Evolutionary conservation across 306 rosid genomes (phyloP).

Genomic region (Cotoneaster glaucophyllus): DNA sequence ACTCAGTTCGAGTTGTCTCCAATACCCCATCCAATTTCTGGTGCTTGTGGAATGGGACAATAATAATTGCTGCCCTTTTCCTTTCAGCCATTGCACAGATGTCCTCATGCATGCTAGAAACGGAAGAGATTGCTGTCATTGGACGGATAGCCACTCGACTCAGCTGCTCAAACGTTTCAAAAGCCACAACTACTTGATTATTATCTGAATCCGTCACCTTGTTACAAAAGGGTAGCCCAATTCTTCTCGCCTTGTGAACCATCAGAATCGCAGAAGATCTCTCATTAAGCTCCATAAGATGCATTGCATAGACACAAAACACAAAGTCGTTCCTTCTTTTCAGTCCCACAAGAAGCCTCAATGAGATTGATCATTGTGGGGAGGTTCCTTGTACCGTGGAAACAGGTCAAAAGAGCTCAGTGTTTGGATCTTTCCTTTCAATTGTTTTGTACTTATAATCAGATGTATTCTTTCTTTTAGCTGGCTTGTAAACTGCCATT

Average conservation of each 20-base stretch:
- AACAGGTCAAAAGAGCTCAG: conserved; percentile 68
- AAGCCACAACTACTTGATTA: conserved; percentile 47
- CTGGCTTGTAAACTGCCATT: conserved; percentile 56
- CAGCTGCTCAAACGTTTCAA: conserved; percentile 50
- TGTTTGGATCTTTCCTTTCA: conserved; percentile 41
- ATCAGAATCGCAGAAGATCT: conserved; percentile 59
- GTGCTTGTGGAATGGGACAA: conserved; percentile 63
- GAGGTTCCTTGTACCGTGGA: conserved; percentile 52
- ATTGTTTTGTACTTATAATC: conserved; percentile 51
- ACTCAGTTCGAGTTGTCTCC: conserved; percentile 42
- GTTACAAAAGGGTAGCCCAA: conserved; percentile 66
- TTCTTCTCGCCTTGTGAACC: conserved; percentile 55
- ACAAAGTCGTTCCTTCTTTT: conserved; percentile 49
- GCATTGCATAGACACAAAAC: conserved; percentile 86
- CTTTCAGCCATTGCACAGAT: conserved; percentile 42
- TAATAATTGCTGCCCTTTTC: conserved; percentile 47
- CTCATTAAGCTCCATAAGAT: conserved; percentile 68
- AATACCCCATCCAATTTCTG: conserved; percentile 49
- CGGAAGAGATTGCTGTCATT: conserved; percentile 56
- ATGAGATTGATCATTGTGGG: conserved; percentile 69
- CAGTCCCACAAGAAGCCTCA: conserved; percentile 73
- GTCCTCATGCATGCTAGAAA: conserved; percentile 47
- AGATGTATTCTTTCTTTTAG: conserved; percentile 32
- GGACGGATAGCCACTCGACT: conserved; percentile 60
- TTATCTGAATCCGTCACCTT: conserved; percentile 20